Evolutionary conservation across 1,284 basidiomycete species (phyloP).

Genomic region (Rhodotorula mucilaginosa): DNA sequence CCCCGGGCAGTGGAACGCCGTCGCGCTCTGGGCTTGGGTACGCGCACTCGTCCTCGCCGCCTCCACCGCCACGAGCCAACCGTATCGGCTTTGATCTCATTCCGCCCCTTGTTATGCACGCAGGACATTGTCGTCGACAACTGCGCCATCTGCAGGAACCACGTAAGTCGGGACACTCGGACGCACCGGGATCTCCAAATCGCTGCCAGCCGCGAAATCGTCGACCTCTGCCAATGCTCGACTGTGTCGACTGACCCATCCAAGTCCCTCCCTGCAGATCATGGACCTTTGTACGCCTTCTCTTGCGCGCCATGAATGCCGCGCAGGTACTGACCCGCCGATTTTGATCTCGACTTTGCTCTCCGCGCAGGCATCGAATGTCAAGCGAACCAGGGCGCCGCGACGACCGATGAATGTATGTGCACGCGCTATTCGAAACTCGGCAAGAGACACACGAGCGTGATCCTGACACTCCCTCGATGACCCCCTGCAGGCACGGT

Average conservation of each 20-base stretch:
- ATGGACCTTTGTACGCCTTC: slow-evolving; percentile 86
- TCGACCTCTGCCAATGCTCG: too few species aligned
- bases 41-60: slow-evolving; percentile 41
- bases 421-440: too few species aligned
- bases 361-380: slow-evolving; percentile 84
- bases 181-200: too few species aligned
- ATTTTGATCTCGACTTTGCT: neutral
- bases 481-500: slow-evolving; percentile 60
- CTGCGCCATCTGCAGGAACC: slow-evolving; percentile 51
- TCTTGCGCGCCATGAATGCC: neutral
- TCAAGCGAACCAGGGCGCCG: slow-evolving; percentile 96
- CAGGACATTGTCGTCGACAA: slow-evolving; percentile 92
- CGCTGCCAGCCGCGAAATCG: too few species aligned
- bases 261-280: slow-evolving; percentile 63
- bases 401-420: slow-evolving; percentile 85
- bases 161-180: slow-evolving; percentile 10
- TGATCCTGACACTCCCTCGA: neutral
- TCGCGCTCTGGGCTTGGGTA: slow-evolving; percentile 94
- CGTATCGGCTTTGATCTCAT: too few species aligned
- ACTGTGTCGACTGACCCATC: too few species aligned
- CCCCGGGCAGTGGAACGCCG: slow-evolving; percentile 80
- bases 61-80: slow-evolving; percentile 6
- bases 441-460: too few species aligned
- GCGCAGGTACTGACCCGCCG: slow-evolving; percentile 9
- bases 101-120: neutral